Conservation (phyloP, 2,329 filamentous ascomycete genomes). For the Trichoderma guizhouense region DNA sequence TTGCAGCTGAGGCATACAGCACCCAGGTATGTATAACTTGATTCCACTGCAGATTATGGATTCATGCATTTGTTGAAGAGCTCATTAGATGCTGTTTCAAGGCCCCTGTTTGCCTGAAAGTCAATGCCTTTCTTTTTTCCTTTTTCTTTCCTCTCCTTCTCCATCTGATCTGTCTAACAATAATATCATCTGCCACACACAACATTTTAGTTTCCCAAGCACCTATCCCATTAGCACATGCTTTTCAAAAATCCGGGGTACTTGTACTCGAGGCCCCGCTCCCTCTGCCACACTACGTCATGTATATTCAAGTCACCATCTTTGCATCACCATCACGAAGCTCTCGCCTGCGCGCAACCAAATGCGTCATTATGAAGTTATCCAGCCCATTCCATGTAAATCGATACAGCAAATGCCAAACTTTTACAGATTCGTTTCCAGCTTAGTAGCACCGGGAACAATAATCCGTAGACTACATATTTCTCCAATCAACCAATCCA, state of each 20-base stretch:
- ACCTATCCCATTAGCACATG: background rate
- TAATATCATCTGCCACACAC: background rate
- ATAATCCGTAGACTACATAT: background rate
- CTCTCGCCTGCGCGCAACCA: background rate
- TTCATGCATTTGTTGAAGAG: background rate
- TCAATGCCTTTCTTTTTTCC: background rate
- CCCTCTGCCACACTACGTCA: conserved; percentile 18
- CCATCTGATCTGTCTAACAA: no score
- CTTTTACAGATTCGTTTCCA: background rate
- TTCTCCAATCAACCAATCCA: background rate
- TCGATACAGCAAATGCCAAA: background rate
- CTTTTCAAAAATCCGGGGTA: conserved; percentile 3
- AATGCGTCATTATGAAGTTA: conserved; percentile 15
- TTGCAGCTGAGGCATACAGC: background rate
- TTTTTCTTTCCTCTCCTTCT: background rate
- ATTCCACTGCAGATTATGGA: background rate
- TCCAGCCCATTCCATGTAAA: background rate
- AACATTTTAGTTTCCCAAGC: no score
- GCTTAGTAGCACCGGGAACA: background rate
- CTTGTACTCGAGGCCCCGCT: background rate
- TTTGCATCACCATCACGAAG: conserved; percentile 17
- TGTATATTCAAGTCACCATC: background rate
- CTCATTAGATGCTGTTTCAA: background rate
- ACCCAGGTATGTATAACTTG: no score
- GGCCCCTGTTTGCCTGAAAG: background rate